Evolutionary conservation across 495 filamentous ascomycete genomes (phyloP).

Genomic region (Penicillium canescens): DNA sequence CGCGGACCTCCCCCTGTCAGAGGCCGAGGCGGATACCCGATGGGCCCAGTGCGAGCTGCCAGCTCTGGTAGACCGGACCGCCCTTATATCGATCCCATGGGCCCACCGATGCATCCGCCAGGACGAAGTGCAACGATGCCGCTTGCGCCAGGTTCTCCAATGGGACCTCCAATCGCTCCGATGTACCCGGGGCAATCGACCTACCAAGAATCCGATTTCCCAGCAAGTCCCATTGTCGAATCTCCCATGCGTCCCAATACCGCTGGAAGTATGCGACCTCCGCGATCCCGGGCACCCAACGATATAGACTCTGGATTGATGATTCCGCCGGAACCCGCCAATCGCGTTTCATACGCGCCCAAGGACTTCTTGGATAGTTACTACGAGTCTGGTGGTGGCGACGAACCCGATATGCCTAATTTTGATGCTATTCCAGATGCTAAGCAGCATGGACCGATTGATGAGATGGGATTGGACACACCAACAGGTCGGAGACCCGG

Average conservation of each 20-base stretch:
- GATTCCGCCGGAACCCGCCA: slow-evolving; percentile 17
- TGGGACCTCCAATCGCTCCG: slow-evolving; percentile 7
- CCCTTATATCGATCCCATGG: slow-evolving; percentile 28
- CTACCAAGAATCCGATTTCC: slow-evolving; percentile 31
- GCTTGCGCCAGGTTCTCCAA: slow-evolving; percentile 13
- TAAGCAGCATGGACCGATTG: slow-evolving; percentile 38
- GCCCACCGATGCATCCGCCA: slow-evolving; percentile 29
- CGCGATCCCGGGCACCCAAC: slow-evolving; percentile 12
- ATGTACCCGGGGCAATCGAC: slow-evolving; percentile 37
- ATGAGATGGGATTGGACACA: slow-evolving; percentile 49
- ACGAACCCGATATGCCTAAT: slow-evolving; percentile 65
- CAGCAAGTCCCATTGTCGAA: slow-evolving; percentile 12
- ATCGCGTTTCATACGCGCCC: slow-evolving; percentile 28
- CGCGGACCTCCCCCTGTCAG: slow-evolving; percentile 25
- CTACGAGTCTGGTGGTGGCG: slow-evolving; percentile 30
- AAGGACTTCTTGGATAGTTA: slow-evolving; percentile 44
- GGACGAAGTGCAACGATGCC: slow-evolving; percentile 44
- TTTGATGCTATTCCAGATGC: slow-evolving; percentile 64
- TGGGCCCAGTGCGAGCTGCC: slow-evolving; percentile 25
- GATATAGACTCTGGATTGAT: slow-evolving; percentile 12
- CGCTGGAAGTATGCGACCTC: slow-evolving; percentile 24
- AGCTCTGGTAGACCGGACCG: slow-evolving; percentile 30
- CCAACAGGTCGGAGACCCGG: slow-evolving; percentile 26
- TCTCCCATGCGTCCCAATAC: slow-evolving; percentile 28
- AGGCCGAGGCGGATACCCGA: slow-evolving; percentile 24